Percentiles rank a stretch among this genome's conserved stretches.
Evolutionary conservation across 441 rosid species (phyloP).

Genomic region (Metrosideros polymorpha): DNA sequence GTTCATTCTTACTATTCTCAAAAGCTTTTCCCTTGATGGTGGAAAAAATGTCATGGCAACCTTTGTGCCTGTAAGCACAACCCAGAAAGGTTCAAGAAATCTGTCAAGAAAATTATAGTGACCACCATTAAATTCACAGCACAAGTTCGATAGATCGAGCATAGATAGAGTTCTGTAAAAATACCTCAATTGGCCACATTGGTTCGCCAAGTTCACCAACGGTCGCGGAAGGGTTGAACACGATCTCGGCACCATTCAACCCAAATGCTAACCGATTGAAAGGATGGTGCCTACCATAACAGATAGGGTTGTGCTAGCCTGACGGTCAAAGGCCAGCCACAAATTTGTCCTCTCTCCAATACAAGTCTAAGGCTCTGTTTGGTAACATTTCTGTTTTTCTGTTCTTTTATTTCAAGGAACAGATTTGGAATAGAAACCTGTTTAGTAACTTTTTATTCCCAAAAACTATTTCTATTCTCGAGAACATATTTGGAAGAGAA

Average conservation of each 20-base stretch:
- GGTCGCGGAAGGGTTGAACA: slow-evolving; percentile 96
- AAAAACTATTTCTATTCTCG: too few relatives aligned
- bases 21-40: background rate
- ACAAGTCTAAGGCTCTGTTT: too few relatives aligned
- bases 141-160: background rate
- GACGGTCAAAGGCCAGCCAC: too few relatives aligned
- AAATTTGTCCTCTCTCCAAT: too few relatives aligned
- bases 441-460: too few relatives aligned
- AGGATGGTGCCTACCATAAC: slow-evolving; percentile 95
- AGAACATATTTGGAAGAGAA: too few relatives aligned
- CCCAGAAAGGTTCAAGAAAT: background rate
- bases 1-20: background rate
- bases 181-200: slow-evolving; percentile 98
- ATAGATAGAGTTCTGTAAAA: background rate
- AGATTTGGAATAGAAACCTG: too few relatives aligned
- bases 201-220: slow-evolving; percentile 96
- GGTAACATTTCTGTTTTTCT: too few relatives aligned
- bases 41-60: background rate
- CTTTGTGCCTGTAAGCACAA: background rate
- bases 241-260: slow-evolving; percentile 93
- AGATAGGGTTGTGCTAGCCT: too few relatives aligned
- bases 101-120: fast-evolving
- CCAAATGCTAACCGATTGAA: slow-evolving; percentile 97
- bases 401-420: too few relatives aligned
- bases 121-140: background rate